phyloP scores from a whole-genome alignment of 306 rosid species.

The Lotus japonicus region DNA sequence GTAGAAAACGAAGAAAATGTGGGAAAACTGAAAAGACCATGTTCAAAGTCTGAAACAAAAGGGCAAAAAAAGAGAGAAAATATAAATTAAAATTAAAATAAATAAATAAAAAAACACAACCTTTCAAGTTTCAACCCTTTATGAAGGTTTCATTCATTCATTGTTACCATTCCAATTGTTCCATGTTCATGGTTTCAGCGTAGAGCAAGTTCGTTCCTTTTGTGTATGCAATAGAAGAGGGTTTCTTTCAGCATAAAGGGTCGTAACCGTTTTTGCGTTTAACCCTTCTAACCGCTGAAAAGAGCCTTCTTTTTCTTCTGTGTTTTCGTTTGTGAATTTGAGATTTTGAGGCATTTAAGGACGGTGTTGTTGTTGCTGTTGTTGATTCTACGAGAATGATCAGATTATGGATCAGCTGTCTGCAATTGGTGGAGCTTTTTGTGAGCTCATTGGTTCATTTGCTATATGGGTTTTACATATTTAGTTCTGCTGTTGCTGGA shows the following conservation, averaged over 20 bases:
- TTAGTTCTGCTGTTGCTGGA: conserved; percentile 84
- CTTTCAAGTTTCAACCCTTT: neutral
- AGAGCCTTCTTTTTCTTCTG: conserved; percentile 40
- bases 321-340: too few relatives aligned
- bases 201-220: neutral
- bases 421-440: conserved; percentile 63
- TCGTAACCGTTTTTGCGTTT: conserved; percentile 17
- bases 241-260: conserved; percentile 7
- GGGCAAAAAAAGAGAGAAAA: neutral
- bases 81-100: neutral
- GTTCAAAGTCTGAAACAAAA: conserved; percentile 15
- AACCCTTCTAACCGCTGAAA: conserved; percentile 13
- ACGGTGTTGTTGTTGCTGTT: too few relatives aligned
- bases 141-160: neutral
- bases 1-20: conserved; percentile 35
- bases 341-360: too few relatives aligned
- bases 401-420: conserved; percentile 45
- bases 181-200: neutral
- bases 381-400: conserved; percentile 38
- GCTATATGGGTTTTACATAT: conserved; percentile 81
- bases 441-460: conserved; percentile 67
- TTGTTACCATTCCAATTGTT: neutral
- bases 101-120: neutral
- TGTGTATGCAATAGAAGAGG: neutral
- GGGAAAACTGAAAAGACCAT: conserved; percentile 17